A percentile compares a stretch with the other conserved stretches of the same genome.
phyloP scores from a whole-genome alignment of 768 basidiomycete genomes.

The Boletus huronensis region DNA sequence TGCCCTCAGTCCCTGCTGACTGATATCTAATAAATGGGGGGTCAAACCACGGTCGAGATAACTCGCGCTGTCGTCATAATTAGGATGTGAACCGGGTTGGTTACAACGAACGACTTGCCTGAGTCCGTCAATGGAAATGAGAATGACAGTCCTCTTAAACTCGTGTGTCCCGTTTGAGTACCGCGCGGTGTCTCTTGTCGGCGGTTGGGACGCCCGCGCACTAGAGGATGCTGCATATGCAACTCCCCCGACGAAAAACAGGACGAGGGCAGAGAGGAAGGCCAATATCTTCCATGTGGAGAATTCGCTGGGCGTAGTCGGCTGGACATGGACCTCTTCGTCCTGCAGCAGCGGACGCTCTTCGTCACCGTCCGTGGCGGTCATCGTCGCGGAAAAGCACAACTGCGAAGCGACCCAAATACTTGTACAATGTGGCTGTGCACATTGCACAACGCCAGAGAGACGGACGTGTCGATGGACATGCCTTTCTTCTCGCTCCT shows the following conservation, averaged over 20 bases:
- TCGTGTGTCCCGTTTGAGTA: constrained; percentile 80
- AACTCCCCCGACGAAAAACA: constrained; percentile 12
- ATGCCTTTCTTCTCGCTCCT: constrained; percentile 2
- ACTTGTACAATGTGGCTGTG: constrained; percentile 24
- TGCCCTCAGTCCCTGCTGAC: constrained; percentile 79
- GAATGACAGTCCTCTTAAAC: constrained; percentile 75
- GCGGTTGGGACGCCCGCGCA: not conserved
- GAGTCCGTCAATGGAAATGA: constrained; percentile 86
- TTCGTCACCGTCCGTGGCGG: constrained; percentile 16
- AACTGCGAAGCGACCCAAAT: not conserved
- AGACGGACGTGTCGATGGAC: not conserved
- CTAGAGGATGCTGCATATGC: constrained; percentile 14
- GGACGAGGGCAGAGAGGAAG: constrained; percentile 11
- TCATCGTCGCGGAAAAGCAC: not conserved
- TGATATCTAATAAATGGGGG: constrained; percentile 77
- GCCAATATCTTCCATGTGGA: constrained; percentile 12
- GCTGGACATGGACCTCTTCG: constrained; percentile 7
- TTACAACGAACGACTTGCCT: constrained; percentile 41
- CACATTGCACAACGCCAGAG: not conserved
- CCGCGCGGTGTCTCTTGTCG: constrained; percentile 24
- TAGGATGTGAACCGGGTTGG: not conserved
- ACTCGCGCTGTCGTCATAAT: constrained; percentile 55
- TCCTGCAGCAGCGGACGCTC: constrained; percentile 25
- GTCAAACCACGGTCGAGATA: constrained; percentile 85
- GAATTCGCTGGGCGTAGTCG: not conserved